Evolutionary conservation across 208 protist species (phyloP), one percentile per base, ranked within the genome.

Genomic region (Herpetomonas tarakana): DNA sequence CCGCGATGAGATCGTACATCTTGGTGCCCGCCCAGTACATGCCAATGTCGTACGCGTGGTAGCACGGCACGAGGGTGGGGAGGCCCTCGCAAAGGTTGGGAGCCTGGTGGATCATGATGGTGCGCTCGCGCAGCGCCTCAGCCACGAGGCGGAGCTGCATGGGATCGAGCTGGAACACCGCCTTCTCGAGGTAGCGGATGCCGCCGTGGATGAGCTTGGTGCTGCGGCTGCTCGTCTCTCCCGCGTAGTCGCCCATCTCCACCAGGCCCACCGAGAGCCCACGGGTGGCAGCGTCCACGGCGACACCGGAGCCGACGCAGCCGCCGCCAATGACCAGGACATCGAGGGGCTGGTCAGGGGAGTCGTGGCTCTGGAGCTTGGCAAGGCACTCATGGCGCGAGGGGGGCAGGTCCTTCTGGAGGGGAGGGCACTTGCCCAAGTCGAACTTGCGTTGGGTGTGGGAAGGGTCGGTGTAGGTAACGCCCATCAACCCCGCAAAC

Each of bases 141-240:
- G 84, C 75, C 0, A 98, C 95, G 9, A 98, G 71, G 31, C 84
- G 78, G 7, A 97, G 70, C 65, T 98, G 90, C 58, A 84, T 76
- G 21, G 76, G 68, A 79, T 97, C 83, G 19, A 81, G 59, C 75
- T 89, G 71, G 52, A 94, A 85, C 30, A 94, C 83, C 18, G 91
- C 78, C 69, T 95, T 92, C 71, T 97, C 70, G 45, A 99, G 81
- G 69, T 99, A 99, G n/a, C 97, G 94, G 46, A 99, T 93, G 47
- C 96, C 97, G 54, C 97, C 97, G 68, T 99, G 97, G 51, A 98
- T 97, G 18, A 99, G 91, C 75, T 98, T 99, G 3, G 96, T 98
- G 52, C 88, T 93, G n/a, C 91, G 88, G 58, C 86, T 96, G 63
- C 86, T 95, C 30, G 97, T 98, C 24, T 95, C 96, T 25, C 92